These are phyloP conservation scores for Naganishia kalamii DNA, from an alignment of 768 basidiomycete genomes.

Conservation along the genomic window DNA sequence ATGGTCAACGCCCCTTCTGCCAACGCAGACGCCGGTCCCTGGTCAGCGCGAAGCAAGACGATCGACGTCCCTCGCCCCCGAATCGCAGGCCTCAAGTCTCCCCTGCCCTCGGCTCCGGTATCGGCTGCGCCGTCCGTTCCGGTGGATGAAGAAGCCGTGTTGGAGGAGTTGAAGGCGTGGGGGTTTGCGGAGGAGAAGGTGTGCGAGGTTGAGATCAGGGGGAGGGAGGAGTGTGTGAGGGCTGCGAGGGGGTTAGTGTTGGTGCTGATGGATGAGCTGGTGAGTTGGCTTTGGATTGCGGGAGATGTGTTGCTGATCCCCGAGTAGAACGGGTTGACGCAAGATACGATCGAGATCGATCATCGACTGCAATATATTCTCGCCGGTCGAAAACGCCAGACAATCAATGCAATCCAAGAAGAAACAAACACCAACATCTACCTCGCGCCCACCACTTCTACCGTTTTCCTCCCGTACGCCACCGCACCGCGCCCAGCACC, in stretches of 20 bases:
- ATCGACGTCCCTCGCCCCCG: not conserved
- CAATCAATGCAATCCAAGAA: constrained; percentile 87
- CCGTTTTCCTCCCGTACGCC: constrained; percentile 85
- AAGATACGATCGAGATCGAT: constrained; percentile 87
- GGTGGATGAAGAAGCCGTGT: constrained; percentile 40
- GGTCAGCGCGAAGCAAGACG: not conserved
- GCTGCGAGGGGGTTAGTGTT: constrained; percentile 81
- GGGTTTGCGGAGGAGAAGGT: constrained; percentile 90
- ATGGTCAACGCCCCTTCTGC: not conserved
- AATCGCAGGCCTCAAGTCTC: not conserved
- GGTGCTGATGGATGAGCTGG: constrained; percentile 91
- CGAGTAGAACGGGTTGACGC: constrained; percentile 74
- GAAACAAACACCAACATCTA: constrained; percentile 97
- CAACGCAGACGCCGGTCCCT: not conserved
- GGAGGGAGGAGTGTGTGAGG: constrained; percentile 76
- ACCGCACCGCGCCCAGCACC: constrained; percentile 49
- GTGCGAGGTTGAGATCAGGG: constrained; percentile 86
- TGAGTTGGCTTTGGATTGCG: constrained; percentile 49
- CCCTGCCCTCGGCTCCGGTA: not conserved
- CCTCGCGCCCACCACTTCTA: constrained; percentile 80
- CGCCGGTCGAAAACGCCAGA: constrained; percentile 76
- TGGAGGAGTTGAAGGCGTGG: constrained; percentile 60
- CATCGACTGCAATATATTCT: constrained; percentile 87
- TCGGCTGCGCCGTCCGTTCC: not conserved
- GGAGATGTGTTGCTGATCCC: constrained; percentile 6